Percentiles rank a stretch among this genome's conserved stretches.
phyloP scores from a whole-genome alignment of 148 eudicot genomes.

The Camellia japonica region DNA sequence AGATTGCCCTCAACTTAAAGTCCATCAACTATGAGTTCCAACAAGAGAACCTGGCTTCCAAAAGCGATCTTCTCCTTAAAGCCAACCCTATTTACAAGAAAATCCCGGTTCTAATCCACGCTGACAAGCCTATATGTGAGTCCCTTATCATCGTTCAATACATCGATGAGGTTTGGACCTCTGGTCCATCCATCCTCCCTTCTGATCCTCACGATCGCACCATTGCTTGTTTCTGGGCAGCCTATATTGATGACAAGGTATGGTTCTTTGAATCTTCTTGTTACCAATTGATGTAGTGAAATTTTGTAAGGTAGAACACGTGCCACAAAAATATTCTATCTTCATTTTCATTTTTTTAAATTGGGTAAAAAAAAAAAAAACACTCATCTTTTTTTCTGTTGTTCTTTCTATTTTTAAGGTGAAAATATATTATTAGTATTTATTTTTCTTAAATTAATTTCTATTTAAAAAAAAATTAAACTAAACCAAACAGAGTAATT shows the following conservation, averaged over 20 bases:
- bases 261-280: background rate
- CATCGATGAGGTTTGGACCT: slow-evolving; percentile 25
- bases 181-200: slow-evolving; percentile 30
- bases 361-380: too few species aligned
- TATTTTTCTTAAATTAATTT: background rate
- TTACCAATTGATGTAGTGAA: too few species aligned
- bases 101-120: too few species aligned
- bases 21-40: slow-evolving; percentile 19
- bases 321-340: too few species aligned
- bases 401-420: too few species aligned
- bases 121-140: slow-evolving; percentile 37
- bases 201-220: slow-evolving; percentile 54
- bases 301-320: too few species aligned
- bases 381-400: too few species aligned
- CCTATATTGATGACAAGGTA: slow-evolving; percentile 55
- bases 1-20: slow-evolving; percentile 25
- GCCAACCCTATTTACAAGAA: too few species aligned
- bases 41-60: too few species aligned
- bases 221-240: slow-evolving; percentile 52
- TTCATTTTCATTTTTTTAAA: too few species aligned
- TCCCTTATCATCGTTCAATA: slow-evolving; percentile 43
- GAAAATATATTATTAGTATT: background rate
- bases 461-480: background rate
- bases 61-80: too few species aligned
- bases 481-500: too few species aligned